phyloP scores from a whole-genome alignment of 768 basidiomycete species.

The Pulveroboletus sp. region DNA sequence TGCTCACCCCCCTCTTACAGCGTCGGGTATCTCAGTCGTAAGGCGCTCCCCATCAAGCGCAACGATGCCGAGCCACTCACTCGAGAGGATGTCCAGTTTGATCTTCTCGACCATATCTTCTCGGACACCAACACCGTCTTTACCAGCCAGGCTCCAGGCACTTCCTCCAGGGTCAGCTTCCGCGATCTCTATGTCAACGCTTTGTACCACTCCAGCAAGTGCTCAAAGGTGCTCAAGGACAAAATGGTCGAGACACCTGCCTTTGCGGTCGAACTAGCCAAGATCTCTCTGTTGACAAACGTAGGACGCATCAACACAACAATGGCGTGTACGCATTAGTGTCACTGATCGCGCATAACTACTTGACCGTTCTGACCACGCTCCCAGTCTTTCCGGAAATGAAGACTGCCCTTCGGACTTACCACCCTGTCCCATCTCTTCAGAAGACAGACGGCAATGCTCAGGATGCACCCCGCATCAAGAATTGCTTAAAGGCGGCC shows the following conservation, averaged over 20 bases:
- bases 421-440: slow-evolving; percentile 83
- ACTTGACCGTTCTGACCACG: slow-evolving; percentile 17
- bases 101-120: slow-evolving; percentile 79
- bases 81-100: slow-evolving; percentile 81
- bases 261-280: slow-evolving; percentile 75
- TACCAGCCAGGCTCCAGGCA: slow-evolving; percentile 54
- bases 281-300: slow-evolving; percentile 81
- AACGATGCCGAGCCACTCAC: slow-evolving; percentile 80
- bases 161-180: slow-evolving; percentile 59
- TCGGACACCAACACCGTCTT: slow-evolving; percentile 63
- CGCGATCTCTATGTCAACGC: slow-evolving; percentile 81
- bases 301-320: slow-evolving; percentile 91
- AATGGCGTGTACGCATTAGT: slow-evolving; percentile 63
- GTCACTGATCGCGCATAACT: slow-evolving; percentile 4
- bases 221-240: slow-evolving; percentile 82
- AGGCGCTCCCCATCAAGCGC: slow-evolving; percentile 73
- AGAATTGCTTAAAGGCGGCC: slow-evolving; percentile 83
- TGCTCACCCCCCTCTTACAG: slow-evolving; percentile 27
- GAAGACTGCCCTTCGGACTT: slow-evolving; percentile 85
- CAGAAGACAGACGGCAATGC: slow-evolving; percentile 86
- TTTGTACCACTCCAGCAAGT: slow-evolving; percentile 74
- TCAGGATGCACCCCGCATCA: slow-evolving; percentile 88
- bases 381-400: slow-evolving; percentile 83
- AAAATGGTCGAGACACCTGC: slow-evolving; percentile 81
- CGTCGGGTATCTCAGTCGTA: slow-evolving; percentile 56